Evolutionary conservation across 1,139 yeast species (phyloP).

Genomic region (Zhuliangozyma blackwelliae): DNA sequence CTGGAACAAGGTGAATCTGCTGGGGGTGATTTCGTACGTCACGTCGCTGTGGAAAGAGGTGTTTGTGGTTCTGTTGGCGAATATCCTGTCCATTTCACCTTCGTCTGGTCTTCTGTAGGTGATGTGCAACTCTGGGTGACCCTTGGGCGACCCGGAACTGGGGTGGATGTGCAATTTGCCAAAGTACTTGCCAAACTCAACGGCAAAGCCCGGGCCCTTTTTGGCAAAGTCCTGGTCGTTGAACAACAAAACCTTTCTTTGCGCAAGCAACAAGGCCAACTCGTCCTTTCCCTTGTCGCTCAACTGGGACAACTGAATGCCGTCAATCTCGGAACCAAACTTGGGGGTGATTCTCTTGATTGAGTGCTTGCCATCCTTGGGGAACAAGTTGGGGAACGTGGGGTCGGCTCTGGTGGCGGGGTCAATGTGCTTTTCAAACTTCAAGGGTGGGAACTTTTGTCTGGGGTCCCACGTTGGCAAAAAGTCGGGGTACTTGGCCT

Average conservation of each 20-base stretch:
- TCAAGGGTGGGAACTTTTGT: slow-evolving; percentile 40
- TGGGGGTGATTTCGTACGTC: slow-evolving; percentile 28
- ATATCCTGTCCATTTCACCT: slow-evolving; percentile 17
- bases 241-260: slow-evolving; percentile 28
- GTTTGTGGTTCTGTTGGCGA: slow-evolving; percentile 14
- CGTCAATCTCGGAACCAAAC: slow-evolving; percentile 29
- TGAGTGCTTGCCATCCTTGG: slow-evolving; percentile 14
- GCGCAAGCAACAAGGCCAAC: slow-evolving; percentile 27
- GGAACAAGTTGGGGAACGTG: slow-evolving; percentile 23
- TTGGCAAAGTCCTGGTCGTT: slow-evolving; percentile 30
- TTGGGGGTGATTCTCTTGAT: slow-evolving; percentile 25
- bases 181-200: slow-evolving; percentile 25
- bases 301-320: slow-evolving; percentile 29
- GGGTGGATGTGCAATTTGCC: slow-evolving; percentile 34
- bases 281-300: slow-evolving; percentile 29
- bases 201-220: slow-evolving; percentile 26
- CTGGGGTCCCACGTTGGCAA: slow-evolving; percentile 52
- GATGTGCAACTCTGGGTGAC: slow-evolving; percentile 25
- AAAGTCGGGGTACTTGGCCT: slow-evolving; percentile 36
- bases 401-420: slow-evolving; percentile 44
- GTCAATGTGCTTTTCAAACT: slow-evolving; percentile 47
- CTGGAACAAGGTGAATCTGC: slow-evolving; percentile 27
- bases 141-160: slow-evolving; percentile 21
- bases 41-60: slow-evolving; percentile 30
- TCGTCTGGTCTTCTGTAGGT: slow-evolving; percentile 29